phyloP scores from a whole-genome alignment of 371 early-diverging fungal species.

The Apophysomyces elegans region DNA sequence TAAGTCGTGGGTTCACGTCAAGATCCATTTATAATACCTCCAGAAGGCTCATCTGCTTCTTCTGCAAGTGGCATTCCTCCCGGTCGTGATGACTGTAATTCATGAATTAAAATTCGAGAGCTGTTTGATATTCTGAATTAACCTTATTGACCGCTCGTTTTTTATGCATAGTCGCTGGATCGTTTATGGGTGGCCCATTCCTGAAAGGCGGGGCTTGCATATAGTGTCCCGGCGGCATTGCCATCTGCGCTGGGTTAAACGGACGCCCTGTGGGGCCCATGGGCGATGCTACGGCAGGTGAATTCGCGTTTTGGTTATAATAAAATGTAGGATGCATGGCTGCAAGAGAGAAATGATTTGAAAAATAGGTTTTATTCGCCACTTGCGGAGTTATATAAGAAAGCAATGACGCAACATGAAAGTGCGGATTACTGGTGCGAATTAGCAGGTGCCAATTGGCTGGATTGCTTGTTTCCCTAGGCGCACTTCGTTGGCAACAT shows the following conservation, averaged over 20 bases:
- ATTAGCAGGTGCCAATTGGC: too few species aligned
- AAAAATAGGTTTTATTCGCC: too few species aligned
- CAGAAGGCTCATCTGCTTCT: constrained; percentile 30
- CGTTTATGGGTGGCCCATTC: constrained; percentile 20
- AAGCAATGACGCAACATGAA: too few species aligned
- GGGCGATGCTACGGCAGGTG: constrained; percentile 7
- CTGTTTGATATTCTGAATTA: not conserved
- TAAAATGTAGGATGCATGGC: constrained; percentile 36
- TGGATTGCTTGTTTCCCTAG: too few species aligned
- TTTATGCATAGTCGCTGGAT: constrained; percentile 25
- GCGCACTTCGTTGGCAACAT: too few species aligned
- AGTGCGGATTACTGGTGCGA: too few species aligned
- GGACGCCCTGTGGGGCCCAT: constrained; percentile 18
- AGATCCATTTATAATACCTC: constrained; percentile 17
- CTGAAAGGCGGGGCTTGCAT: constrained; percentile 25
- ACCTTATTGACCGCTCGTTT: constrained; percentile 22
- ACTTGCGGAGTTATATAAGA: too few species aligned
- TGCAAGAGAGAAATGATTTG: not conserved
- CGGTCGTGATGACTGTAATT: not conserved
- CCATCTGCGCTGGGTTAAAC: constrained; percentile 24
- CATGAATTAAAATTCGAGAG: not conserved
- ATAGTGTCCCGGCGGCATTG: constrained; percentile 17
- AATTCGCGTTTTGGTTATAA: constrained; percentile 31
- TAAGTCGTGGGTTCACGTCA: not conserved
- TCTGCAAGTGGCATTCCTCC: constrained; percentile 12